Evolutionary conservation across 1,284 basidiomycete species (phyloP).

Genomic region (Lignosus rhinocerotis): DNA sequence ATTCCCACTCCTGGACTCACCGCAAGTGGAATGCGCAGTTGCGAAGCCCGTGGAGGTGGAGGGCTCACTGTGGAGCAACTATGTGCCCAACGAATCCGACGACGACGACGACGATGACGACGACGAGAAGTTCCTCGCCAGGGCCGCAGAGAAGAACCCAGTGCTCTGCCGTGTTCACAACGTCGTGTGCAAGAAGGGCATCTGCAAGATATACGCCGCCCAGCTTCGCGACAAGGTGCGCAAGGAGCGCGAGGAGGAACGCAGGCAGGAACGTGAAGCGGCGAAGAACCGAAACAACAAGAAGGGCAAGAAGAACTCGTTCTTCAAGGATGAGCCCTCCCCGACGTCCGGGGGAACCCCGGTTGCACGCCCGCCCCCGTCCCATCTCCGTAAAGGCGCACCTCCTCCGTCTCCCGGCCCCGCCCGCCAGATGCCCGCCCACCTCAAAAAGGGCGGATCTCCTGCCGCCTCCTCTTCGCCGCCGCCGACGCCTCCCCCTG

Average conservation of each 20-base stretch:
- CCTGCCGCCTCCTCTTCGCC: background rate
- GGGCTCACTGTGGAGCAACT: constrained; percentile 2
- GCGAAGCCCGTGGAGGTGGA: background rate
- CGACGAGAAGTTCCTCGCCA: background rate
- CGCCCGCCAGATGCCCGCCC: constrained; percentile 4
- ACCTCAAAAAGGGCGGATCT: constrained; percentile 10
- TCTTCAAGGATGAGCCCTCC: background rate
- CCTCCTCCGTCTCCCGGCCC: background rate
- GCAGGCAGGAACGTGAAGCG: constrained; percentile 1
- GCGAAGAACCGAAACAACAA: constrained; percentile 2
- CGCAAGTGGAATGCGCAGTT: background rate
- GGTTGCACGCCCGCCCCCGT: background rate
- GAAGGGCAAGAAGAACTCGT: constrained; percentile 2
- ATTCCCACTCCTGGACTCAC: background rate
- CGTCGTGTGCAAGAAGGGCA: constrained; percentile 27
- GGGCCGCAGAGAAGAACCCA: constrained; percentile 3
- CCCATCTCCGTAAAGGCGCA: constrained; percentile 9
- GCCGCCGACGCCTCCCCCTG: background rate
- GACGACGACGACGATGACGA: constrained; percentile 7
- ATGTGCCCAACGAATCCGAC: background rate
- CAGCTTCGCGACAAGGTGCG: constrained; percentile 1
- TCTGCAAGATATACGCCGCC: constrained; percentile 24
- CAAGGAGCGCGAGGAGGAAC: constrained; percentile 1
- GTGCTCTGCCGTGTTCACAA: constrained; percentile 26
- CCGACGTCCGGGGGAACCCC: background rate